These are phyloP conservation scores for Populus deltoides DNA, from an alignment of 345 rosid species.

Conservation along the genomic window DNA sequence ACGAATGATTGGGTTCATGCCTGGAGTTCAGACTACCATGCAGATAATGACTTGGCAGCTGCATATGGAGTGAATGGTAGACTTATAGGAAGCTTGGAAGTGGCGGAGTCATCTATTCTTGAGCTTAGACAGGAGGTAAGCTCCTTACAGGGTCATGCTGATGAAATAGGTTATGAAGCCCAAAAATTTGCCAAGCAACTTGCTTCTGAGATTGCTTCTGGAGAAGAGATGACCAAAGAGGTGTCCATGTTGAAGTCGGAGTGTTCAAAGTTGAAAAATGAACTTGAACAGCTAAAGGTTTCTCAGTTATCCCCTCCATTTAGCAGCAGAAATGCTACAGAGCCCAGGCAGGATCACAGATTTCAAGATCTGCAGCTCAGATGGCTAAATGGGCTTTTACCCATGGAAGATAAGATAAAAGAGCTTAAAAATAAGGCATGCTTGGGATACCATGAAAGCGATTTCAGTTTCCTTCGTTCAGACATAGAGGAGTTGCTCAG, in stretches of 20 bases:
- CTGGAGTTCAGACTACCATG: slow-evolving; percentile 70
- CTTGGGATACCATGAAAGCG: slow-evolving; percentile 67
- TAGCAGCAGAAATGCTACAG: slow-evolving; percentile 27
- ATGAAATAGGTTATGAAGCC: slow-evolving; percentile 66
- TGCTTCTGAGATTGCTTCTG: slow-evolving; percentile 74
- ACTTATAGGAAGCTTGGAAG: slow-evolving; percentile 76
- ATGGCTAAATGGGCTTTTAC: slow-evolving; percentile 65
- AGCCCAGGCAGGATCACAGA: slow-evolving; percentile 35
- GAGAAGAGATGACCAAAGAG: slow-evolving; percentile 68
- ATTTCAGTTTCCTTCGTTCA: slow-evolving; percentile 46
- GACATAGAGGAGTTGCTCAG: slow-evolving; percentile 64
- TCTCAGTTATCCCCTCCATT: slow-evolving; percentile 36
- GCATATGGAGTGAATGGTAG: slow-evolving; percentile 67
- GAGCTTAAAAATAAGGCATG: slow-evolving; percentile 68
- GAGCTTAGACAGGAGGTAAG: slow-evolving; percentile 72
- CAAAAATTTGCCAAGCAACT: slow-evolving; percentile 66
- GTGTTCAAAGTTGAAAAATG: slow-evolving; percentile 69
- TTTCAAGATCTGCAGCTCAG: slow-evolving; percentile 48
- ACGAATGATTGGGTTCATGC: slow-evolving; percentile 59
- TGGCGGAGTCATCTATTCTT: slow-evolving; percentile 68
- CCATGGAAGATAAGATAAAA: slow-evolving; percentile 66
- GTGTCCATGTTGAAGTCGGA: slow-evolving; percentile 76
- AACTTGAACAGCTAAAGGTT: slow-evolving; percentile 47
- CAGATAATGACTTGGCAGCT: slow-evolving; percentile 59
- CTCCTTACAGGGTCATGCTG: slow-evolving; percentile 65